Evolutionary conservation across 1,284 basidiomycete genomes (phyloP).

Genomic region (Microbotryum silenes-acaulis): DNA sequence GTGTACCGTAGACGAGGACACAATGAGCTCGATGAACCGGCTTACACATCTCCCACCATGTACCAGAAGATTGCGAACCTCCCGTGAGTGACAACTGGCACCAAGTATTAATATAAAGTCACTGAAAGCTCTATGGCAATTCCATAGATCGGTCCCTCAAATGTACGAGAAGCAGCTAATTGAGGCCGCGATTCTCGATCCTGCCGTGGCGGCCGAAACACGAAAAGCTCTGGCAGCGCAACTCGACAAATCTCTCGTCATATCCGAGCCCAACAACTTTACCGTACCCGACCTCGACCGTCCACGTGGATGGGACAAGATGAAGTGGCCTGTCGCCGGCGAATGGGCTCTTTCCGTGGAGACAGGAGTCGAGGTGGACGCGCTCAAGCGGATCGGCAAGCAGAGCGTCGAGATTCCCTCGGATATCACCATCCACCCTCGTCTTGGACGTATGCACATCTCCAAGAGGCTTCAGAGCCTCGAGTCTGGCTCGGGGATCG

Average conservation of each 20-base stretch:
- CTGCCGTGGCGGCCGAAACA: conserved; percentile 48
- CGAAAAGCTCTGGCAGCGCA: conserved; percentile 54
- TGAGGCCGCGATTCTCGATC: conserved; percentile 53
- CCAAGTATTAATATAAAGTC: background rate
- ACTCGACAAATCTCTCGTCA: conserved; percentile 55
- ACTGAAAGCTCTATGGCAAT: conserved; percentile 66
- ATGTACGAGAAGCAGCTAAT: conserved; percentile 71
- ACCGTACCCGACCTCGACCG: conserved; percentile 51
- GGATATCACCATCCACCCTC: conserved; percentile 64
- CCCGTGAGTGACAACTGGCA: conserved; percentile 1
- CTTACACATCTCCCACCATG: conserved; percentile 63
- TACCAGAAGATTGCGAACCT: conserved; percentile 24
- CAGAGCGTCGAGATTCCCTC: conserved; percentile 64
- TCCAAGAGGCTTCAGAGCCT: conserved; percentile 65
- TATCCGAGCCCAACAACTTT: conserved; percentile 49
- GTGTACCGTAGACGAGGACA: conserved; percentile 73
- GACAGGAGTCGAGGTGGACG: conserved; percentile 57
- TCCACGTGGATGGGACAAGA: conserved; percentile 55
- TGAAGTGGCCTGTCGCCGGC: conserved; percentile 61
- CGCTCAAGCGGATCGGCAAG: conserved; percentile 54
- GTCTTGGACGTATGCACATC: conserved; percentile 64
- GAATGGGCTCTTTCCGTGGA: conserved; percentile 53
- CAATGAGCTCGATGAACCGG: conserved; percentile 84
- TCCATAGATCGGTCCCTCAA: conserved; percentile 62
- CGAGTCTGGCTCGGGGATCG: conserved; percentile 60